Evolutionary conservation across 208 protist genomes (phyloP).

Genomic region (Leishmania aethiopica): DNA sequence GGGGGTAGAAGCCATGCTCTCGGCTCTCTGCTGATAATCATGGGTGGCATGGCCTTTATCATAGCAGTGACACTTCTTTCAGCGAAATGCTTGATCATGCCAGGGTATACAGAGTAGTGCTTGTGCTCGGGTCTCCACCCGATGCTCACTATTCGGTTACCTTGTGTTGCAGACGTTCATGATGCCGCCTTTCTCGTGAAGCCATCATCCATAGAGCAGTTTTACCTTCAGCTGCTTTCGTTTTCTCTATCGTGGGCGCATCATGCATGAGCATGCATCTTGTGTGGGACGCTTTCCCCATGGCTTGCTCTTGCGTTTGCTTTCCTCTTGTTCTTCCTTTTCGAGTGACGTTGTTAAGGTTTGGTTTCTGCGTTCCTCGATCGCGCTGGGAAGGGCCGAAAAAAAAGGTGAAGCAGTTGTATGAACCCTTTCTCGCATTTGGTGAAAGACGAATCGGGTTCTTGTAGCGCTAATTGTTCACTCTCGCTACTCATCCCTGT

Average conservation of each 20-base stretch:
- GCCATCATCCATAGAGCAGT: background rate
- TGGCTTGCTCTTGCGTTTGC: background rate
- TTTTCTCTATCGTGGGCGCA: background rate
- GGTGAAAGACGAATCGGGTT: background rate
- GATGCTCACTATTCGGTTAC: background rate
- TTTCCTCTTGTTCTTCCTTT: background rate
- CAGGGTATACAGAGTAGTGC: background rate
- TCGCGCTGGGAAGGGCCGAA: background rate
- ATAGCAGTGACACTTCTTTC: conserved; percentile 36
- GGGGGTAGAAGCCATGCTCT: conserved; percentile 95
- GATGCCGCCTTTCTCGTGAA: background rate
- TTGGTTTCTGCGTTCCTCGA: background rate
- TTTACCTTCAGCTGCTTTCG: background rate
- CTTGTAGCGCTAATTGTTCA: background rate
- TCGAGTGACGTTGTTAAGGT: background rate
- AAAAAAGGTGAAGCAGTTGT: background rate
- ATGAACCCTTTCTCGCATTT: background rate
- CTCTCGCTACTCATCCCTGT: background rate
- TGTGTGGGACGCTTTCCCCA: no score
- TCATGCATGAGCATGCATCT: background rate
- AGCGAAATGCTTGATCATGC: conserved; percentile 22
- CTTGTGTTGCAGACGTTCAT: background rate
- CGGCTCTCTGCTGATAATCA: conserved; percentile 89
- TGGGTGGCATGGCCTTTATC: conserved; percentile 79
- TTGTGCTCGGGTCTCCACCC: background rate